Conservation (phyloP, 2,329 filamentous ascomycete genomes). For the Alternaria viburni region DNA sequence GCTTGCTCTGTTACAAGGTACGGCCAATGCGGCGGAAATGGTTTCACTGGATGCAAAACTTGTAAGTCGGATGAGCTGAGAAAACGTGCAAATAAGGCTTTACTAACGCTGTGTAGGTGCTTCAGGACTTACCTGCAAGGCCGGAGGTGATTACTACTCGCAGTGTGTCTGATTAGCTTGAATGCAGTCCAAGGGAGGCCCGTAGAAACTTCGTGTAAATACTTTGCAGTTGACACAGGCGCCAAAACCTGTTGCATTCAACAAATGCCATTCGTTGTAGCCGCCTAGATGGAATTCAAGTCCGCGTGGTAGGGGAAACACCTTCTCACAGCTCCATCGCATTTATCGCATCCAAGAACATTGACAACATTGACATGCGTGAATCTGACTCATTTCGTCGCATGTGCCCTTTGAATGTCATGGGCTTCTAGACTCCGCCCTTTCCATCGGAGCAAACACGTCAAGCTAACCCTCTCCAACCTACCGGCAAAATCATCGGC, state of each 20-base stretch:
- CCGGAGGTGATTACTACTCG: constrained; percentile 6
- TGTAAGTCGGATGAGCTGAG: not conserved
- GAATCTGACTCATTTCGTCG: not conserved
- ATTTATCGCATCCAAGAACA: not conserved
- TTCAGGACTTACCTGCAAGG: constrained; percentile 6
- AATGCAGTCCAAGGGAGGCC: not conserved
- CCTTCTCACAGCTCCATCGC: not conserved
- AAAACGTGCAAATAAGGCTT: not conserved
- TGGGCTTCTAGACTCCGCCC: not conserved
- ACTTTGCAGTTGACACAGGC: not conserved
- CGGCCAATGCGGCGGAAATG: constrained; percentile 42
- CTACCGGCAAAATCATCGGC: not conserved
- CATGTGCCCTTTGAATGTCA: not conserved
- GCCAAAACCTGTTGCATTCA: not conserved
- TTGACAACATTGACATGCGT: not conserved
- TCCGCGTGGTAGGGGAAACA: not conserved
- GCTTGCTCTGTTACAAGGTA: constrained; percentile 29
- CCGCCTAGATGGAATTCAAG: not conserved
- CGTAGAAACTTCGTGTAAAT: not conserved
- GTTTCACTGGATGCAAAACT: constrained; percentile 9
- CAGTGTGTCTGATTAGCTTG: constrained; percentile 2
- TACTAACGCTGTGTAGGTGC: constrained; percentile 5
- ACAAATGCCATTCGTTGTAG: constrained; percentile 1
- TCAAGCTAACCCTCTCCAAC: not conserved
- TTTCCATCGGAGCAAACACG: not conserved